Evolutionary conservation across 768 basidiomycete species (phyloP), one percentile per base, ranked within the genome.

Genomic region (Calocybe gangraenosa): DNA sequence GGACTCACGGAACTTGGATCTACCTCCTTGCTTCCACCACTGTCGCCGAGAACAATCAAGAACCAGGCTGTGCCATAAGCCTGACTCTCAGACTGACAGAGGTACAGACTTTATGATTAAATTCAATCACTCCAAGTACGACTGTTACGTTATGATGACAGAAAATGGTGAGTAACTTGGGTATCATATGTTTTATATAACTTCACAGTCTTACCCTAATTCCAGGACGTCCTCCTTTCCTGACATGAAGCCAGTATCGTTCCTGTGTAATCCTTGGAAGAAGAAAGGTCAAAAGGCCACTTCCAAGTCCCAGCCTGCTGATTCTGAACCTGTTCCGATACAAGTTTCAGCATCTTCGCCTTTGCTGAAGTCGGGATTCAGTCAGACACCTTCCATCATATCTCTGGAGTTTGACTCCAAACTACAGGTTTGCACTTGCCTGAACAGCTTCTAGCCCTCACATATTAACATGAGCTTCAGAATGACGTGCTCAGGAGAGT

Each of bases 241-340:
- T 31, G 42, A 37, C 47, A 73, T 73, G 72, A 71, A 73, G 54
- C 54, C 65, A 11, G 49, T 69, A 13, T 58, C 65, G 4, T 67
- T 73, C 52, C 56, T 74, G 42, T 67, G 67, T 39, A 66, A 63
- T 40, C 56, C 63, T 10, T 71, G 69, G 68, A 64, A 56, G 52
- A 71, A 61, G 54, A 66, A 61, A 55, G 64, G 63, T 30, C 52
- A 52, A 6, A 64, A 66, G 42, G 20, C 48, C 1, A 41, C 51
- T 18, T 48, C 57, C 18, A 52, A 39, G 23, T 18, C 23, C 14
- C 34, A 35, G 9, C 21, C 43, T 28, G 8, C 20, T 21, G 34
- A 31, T 31, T 31, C 30, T 31, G 30, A 35, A n/a, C 43, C n/a
- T n/a, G n/a, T 48, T 23, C 45, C 43, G 17, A 23, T 25, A 14